Percentiles rank a stretch among this genome's conserved stretches.
These are phyloP conservation scores for Scheffersomyces cryptocercus DNA, from an alignment of 1,139 yeast species.

Conservation along the genomic window DNA sequence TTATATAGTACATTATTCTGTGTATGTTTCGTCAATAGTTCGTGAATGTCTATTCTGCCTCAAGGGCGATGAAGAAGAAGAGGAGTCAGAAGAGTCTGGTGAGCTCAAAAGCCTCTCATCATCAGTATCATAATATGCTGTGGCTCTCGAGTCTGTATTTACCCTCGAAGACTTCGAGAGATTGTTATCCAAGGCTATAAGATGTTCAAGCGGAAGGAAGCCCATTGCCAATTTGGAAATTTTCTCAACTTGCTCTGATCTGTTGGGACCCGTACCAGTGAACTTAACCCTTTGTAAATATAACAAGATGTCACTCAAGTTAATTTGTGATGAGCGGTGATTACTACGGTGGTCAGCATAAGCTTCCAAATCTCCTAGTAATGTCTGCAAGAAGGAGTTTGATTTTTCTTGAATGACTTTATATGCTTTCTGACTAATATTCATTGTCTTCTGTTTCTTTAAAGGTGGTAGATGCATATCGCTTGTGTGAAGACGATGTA, in stretches of 20 bases:
- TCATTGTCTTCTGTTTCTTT: constrained; percentile 6
- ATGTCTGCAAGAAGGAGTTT: constrained; percentile 12
- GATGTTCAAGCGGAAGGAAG: constrained; percentile 38
- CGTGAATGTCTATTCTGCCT: background rate
- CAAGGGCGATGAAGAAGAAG: too few species aligned
- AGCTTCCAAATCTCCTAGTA: constrained; percentile 20
- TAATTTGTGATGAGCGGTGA: constrained; percentile 24
- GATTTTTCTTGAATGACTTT: constrained; percentile 15
- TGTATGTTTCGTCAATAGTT: background rate
- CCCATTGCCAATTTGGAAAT: constrained; percentile 36
- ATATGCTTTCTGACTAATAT: constrained; percentile 4
- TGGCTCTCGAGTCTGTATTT: too few species aligned
- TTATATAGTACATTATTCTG: background rate
- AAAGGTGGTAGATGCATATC: constrained; percentile 1
- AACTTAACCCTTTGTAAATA: constrained; percentile 36
- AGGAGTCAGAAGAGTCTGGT: too few species aligned
- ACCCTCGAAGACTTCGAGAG: constrained; percentile 13
- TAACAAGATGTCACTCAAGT: constrained; percentile 36
- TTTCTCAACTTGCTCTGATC: constrained; percentile 19
- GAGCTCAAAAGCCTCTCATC: too few species aligned
- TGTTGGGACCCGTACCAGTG: constrained; percentile 16
- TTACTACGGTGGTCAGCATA: constrained; percentile 26
- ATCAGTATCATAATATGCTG: too few species aligned
- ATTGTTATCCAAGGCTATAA: constrained; percentile 36
- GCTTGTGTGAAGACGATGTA: constrained; percentile 1